Evolutionary conservation across 768 basidiomycete species (phyloP).

Genomic region (Tylopilus cervinicoccineus): DNA sequence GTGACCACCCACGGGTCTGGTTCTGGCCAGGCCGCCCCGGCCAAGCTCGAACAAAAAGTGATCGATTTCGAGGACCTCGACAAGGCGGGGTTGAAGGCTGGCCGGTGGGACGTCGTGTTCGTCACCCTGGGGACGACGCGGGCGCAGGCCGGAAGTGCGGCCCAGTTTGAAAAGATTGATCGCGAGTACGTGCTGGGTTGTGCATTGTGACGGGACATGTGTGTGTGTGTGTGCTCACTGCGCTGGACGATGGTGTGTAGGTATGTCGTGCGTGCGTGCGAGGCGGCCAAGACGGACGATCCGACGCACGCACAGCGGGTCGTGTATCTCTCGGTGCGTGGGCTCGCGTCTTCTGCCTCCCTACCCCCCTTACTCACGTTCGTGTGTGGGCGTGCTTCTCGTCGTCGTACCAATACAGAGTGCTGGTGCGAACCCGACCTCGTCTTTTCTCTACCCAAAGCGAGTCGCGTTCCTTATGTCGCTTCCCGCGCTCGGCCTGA

Average conservation of each 20-base stretch:
- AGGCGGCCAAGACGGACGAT: slow-evolving; percentile 52
- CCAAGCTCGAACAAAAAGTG: slow-evolving; percentile 53
- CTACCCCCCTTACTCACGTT: too few relatives aligned
- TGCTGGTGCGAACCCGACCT: slow-evolving; percentile 45
- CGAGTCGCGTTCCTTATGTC: slow-evolving; percentile 13
- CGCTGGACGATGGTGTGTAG: slow-evolving; percentile 28
- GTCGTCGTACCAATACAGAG: slow-evolving; percentile 27
- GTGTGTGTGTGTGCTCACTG: background rate
- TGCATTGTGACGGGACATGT: too few relatives aligned
- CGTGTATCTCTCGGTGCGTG: slow-evolving; percentile 59
- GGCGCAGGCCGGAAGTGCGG: slow-evolving; percentile 56
- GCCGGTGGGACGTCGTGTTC: slow-evolving; percentile 72
- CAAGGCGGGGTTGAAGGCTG: slow-evolving; percentile 45
- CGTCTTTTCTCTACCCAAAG: slow-evolving; percentile 51
- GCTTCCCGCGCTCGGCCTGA: background rate
- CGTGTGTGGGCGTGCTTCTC: background rate
- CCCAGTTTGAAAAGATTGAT: slow-evolving; percentile 73
- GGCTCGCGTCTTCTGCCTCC: background rate
- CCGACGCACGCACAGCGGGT: slow-evolving; percentile 49
- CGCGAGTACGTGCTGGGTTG: slow-evolving; percentile 47
- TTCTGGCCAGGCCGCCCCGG: background rate
- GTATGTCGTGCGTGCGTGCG: slow-evolving; percentile 72
- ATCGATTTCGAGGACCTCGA: slow-evolving; percentile 68
- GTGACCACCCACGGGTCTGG: slow-evolving; percentile 33
- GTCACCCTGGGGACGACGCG: slow-evolving; percentile 71